Evolutionary conservation across 495 filamentous ascomycete species (phyloP), one percentile per base, ranked within the genome.

Genomic region (Podospora pseudoanserina): DNA sequence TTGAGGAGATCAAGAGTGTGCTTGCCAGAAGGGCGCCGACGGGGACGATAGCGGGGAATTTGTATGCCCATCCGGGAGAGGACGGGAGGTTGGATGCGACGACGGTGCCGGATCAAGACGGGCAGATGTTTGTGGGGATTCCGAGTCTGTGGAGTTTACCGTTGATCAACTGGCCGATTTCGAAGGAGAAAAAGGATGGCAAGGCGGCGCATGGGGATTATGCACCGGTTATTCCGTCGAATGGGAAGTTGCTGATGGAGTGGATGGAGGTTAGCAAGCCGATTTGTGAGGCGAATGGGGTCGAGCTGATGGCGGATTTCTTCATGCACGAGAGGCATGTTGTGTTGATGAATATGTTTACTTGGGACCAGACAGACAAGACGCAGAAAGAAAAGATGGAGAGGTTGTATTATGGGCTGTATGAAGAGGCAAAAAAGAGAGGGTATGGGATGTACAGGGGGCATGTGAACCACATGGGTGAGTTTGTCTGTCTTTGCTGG

Each of bases 391-490:
- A 64, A 23, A 72, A 71, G 20, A 73, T 72, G 64, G 28, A 73
- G 5, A 69, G 63, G 53, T 59, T 82, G 60, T 82, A 79, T 65
- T 71, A 74, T 13, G 72, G 62, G 4, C 70, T 82, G 13, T 75
- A 81, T 57, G 68, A 73, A 65, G 74, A 75, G 62, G 79, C 79
- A 3, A 79, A 76, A 70, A 71, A 72, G 70, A 67, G 76, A 55
- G 80, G 78, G 0, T 82, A 78, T 67, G 78, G 77, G 32, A 81
- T 78, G 74, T 82, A 82, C 59, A 71, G 78, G 16, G 77, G 76
- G 15, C 80, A 82, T 65, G 70, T 82, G 53, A 79, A 80, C 67
- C 79, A 81, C 54, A 82, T 82, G 80, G 80, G 79, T 75, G 62
- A 66, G 76, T 74, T 53, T 63, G 5, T 20, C 18, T 20, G 26